Base-by-base conservation (phyloP, 2,329 filamentous ascomycete genomes). In the Rhynchosporium agropyri region DNA sequence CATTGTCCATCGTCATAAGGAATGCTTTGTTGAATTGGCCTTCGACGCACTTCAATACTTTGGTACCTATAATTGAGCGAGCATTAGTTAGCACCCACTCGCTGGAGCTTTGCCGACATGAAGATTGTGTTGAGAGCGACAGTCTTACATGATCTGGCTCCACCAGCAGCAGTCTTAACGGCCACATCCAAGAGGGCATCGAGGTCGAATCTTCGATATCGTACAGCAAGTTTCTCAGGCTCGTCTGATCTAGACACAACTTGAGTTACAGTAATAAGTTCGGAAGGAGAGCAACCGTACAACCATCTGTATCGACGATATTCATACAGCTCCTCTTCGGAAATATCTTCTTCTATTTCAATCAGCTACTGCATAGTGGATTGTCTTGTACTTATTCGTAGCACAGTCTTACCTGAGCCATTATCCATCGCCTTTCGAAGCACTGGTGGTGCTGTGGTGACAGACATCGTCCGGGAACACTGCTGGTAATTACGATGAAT, bases 241-340 rank as follows among this genome's bases (percentile, higher is more conserved):
- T 74, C 71, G 45, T 69, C 59, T 43, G 61, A 67, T 63, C 71
- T 74, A 60, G 38, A 57, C 1, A 38, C 31, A 26, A 38, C 33
- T 29, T n/a, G 31, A 62, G 65, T 64, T 64, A 67, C 45, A n/a
- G 55, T 29, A 36, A 45, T 61, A 56, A 38, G 28, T 28, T 36
- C 49, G 50, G 57, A 40, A 36, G 48, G 59, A 55, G 38, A 42
- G 42, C 64, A 58, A 12, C 7, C 66, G 49, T 63, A 70, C 72
- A 74, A 60, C 69, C 71, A 73, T 38, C 71, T 65, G 58, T 73
- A 69, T 28, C 72, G 67, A 60, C 70, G 66, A 58, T 73, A 73
- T 59, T 49, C 63, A 58, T 68, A 73, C 2, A 74, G 62, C 26
- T 73, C 71, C 38, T 68, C 67, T 62, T 69, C 70, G 57, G 50